These are phyloP conservation scores for Rehmannia glutinosa DNA, from an alignment of 257 asterid genomes.

Conservation along the genomic window DNA sequence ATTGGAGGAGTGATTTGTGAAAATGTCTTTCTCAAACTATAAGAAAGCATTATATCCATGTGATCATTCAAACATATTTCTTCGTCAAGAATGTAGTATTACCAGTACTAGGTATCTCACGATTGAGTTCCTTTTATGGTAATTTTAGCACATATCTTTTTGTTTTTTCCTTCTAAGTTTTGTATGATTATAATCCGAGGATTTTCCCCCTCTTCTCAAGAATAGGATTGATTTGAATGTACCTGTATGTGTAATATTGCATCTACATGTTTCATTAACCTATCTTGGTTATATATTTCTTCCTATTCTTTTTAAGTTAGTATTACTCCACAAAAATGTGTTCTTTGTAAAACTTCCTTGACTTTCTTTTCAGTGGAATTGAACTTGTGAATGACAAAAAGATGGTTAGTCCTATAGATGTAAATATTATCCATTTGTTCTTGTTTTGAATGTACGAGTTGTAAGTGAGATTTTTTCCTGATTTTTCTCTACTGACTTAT, in stretches of 20 bases:
- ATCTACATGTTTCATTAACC: not conserved
- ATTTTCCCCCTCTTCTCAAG: not conserved
- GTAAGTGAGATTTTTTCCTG: not conserved
- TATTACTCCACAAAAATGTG: not conserved
- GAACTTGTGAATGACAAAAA: not conserved
- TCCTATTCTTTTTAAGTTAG: not conserved
- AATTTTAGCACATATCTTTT: not conserved
- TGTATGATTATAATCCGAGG: not conserved
- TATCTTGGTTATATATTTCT: not conserved
- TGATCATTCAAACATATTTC: not conserved
- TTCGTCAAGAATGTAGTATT: not conserved
- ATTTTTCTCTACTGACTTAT: constrained; percentile 2
- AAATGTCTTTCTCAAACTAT: not conserved
- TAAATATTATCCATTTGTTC: not conserved
- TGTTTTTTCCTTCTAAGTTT: not conserved
- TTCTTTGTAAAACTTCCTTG: not conserved
- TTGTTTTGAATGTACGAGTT: constrained; percentile 3
- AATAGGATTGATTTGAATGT: not conserved
- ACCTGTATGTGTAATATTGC: not conserved
- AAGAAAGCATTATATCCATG: not conserved
- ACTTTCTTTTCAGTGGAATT: not conserved
- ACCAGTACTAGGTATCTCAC: not conserved
- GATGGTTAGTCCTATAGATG: not conserved
- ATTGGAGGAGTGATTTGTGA: not conserved
- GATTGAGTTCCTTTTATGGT: not conserved